These are phyloP conservation scores for Proliferodiscus dingleyae DNA, from an alignment of 2,329 filamentous ascomycete species.

Conservation along the genomic window DNA sequence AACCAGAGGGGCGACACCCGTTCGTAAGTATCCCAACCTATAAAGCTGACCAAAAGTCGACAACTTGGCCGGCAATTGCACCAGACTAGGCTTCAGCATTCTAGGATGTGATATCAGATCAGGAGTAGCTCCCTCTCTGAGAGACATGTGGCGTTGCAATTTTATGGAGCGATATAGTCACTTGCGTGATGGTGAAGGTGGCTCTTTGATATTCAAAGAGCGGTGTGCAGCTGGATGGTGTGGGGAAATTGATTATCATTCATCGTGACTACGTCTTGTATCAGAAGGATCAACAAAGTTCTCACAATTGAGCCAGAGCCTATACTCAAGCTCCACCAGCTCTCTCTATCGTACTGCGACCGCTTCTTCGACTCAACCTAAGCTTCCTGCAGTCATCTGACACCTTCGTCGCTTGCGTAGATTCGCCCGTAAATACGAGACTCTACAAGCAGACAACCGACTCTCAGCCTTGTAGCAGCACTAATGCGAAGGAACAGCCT, in stretches of 20 bases:
- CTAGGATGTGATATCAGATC: background rate
- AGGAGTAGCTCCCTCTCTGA: background rate
- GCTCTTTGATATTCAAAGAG: slow-evolving; percentile 16
- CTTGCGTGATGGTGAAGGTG: slow-evolving; percentile 9
- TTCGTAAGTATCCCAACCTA: background rate
- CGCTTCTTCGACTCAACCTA: slow-evolving; percentile 6
- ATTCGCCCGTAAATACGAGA: slow-evolving; percentile 3
- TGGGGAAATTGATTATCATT: slow-evolving; percentile 19
- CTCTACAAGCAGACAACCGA: slow-evolving; percentile 6
- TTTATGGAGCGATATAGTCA: background rate
- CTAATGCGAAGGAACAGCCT: slow-evolving; percentile 12
- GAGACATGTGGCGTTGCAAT: slow-evolving; percentile 1
- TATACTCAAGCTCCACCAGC: background rate
- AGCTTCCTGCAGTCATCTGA: slow-evolving; percentile 9
- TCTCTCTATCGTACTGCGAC: background rate
- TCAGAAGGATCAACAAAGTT: slow-evolving; percentile 2
- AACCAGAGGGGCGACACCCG: background rate
- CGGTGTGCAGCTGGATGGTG: slow-evolving; percentile 22
- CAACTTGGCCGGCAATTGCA: background rate
- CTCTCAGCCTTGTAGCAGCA: slow-evolving; percentile 11
- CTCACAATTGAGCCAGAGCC: background rate
- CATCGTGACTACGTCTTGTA: slow-evolving; percentile 4
- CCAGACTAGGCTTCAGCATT: background rate
- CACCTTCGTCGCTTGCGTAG: no score
- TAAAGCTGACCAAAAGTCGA: background rate